phyloP scores from a whole-genome alignment of 1,284 basidiomycete genomes.

The Ceratobasidium papillatum region DNA sequence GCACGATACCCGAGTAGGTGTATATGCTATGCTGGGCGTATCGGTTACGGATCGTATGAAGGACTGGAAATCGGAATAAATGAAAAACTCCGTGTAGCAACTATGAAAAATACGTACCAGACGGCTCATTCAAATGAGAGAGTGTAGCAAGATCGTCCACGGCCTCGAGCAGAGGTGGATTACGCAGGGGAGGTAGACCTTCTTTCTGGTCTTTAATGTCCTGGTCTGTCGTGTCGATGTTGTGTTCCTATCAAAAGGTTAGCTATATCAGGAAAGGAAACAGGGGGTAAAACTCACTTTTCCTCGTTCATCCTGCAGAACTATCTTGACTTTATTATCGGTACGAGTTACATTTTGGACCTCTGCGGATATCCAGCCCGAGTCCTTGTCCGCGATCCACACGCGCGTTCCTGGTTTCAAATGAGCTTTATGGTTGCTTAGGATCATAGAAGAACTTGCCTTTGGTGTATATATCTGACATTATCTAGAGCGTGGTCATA shows the following conservation, averaged over 20 bases:
- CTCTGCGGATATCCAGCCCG: constrained; percentile 91
- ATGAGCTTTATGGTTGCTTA: background rate
- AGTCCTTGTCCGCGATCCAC: constrained; percentile 89
- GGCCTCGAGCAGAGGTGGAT: constrained; percentile 95
- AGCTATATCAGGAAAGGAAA: background rate
- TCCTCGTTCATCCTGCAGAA: constrained; percentile 84
- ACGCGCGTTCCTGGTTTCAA: constrained; percentile 50
- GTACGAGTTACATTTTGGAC: constrained; percentile 71
- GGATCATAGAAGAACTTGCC: background rate
- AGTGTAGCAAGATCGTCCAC: constrained; percentile 98
- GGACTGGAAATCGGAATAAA: constrained; percentile 62
- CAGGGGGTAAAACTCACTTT: constrained; percentile 63
- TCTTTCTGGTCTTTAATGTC: constrained; percentile 78
- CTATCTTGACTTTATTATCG: constrained; percentile 69
- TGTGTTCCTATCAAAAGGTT: constrained; percentile 66
- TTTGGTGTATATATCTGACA: constrained; percentile 39
- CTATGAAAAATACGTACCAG: constrained; percentile 64
- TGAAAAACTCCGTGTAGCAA: background rate
- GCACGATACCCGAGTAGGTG: constrained; percentile 97
- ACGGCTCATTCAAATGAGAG: constrained; percentile 97
- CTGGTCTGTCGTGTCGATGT: constrained; percentile 78
- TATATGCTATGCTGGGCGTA: constrained; percentile 98
- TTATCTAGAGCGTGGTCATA: constrained; percentile 38
- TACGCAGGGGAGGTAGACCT: constrained; percentile 89
- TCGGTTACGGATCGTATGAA: constrained; percentile 96